Evolutionary conservation across 2,329 filamentous ascomycete species (phyloP), one percentile per base, ranked within the genome.

Genomic region (Hypocrella siamensis): DNA sequence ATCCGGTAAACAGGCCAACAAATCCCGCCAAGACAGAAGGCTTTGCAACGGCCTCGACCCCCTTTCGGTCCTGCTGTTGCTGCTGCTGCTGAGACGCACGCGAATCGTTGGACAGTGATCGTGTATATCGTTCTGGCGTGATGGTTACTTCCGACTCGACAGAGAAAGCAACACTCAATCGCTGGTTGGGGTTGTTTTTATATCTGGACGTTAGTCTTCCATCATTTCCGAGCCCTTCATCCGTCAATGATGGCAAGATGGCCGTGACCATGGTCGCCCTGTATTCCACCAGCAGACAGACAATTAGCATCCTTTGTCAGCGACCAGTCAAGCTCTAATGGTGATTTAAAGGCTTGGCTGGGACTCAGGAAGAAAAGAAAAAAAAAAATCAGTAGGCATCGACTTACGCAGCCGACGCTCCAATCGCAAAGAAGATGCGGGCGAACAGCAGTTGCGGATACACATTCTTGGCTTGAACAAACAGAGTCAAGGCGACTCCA

Each of bases 251-350:
- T 2, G 90, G 90, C 17, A 98, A 64, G 28, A 93, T 84, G 4
- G 90, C 90, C 7, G 90, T 96, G 15, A 98, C 90, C 90, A 98
- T 98, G 2, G 90, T 96, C 11, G 85, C 70, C 5, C 69, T 74
- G 34, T 9, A 37, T 18, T 15, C 24, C n/a, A 14, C 26, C 3
- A 12, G 21, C 7, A 12, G 12, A 12, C 7, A 7, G 21, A 22
- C 7, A 7, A 22, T 22, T 22, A 15, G 16, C 15, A 18, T 7
- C 9, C 9, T 14, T 11, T 10, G n/a, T 26, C 25, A 26, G 25
- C n/a, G 25, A 26, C n/a, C n/a, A n/a, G n/a, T n/a, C n/a, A n/a
- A 26, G n/a, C 25, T 26, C 25, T 11, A 14, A 11, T 12, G 25
- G 9, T n/a, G n/a, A n/a, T n/a, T n/a, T n/a, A n/a, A n/a, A n/a